Evolutionary conservation across 768 basidiomycete species (phyloP).

Genomic region (Boletus tomentosulus): DNA sequence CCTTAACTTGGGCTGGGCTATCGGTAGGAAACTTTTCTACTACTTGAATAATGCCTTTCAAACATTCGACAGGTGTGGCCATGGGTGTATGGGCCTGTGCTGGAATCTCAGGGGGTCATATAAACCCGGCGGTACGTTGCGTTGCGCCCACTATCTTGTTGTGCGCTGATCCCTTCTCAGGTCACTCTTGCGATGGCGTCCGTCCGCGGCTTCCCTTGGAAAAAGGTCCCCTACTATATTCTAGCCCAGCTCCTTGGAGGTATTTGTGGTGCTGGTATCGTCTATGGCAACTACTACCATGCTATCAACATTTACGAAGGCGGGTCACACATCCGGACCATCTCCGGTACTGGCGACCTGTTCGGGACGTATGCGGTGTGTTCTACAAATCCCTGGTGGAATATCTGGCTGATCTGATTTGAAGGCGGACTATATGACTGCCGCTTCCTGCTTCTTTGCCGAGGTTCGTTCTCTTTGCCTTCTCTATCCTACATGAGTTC

Average conservation of each 20-base stretch:
- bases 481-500: background rate
- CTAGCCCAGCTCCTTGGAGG: conserved; percentile 61
- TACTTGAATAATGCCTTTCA: background rate
- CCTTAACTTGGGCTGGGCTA: conserved; percentile 29
- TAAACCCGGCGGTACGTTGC: conserved; percentile 61
- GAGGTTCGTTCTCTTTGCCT: conserved; percentile 29
- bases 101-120: conserved; percentile 70
- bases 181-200: conserved; percentile 67
- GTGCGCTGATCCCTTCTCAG: conserved; percentile 30
- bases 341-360: conserved; percentile 50
- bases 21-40: conserved; percentile 19
- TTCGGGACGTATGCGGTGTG: conserved; percentile 62
- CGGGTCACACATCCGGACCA: conserved; percentile 48
- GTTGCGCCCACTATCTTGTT: background rate
- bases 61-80: conserved; percentile 39
- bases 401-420: conserved; percentile 8
- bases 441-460: conserved; percentile 43
- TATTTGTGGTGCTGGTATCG: conserved; percentile 50
- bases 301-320: conserved; percentile 66
- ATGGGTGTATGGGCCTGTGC: conserved; percentile 66
- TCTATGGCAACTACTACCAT: conserved; percentile 64
- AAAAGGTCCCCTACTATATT: conserved; percentile 71
- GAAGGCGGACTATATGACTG: conserved; percentile 40
- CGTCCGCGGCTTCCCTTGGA: conserved; percentile 74
- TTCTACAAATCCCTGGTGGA: background rate